Percentiles rank a stretch among this genome's conserved stretches.
These are phyloP conservation scores for Hyphopichia buzzinii DNA, from an alignment of 1,139 yeast species.

Conservation along the genomic window DNA sequence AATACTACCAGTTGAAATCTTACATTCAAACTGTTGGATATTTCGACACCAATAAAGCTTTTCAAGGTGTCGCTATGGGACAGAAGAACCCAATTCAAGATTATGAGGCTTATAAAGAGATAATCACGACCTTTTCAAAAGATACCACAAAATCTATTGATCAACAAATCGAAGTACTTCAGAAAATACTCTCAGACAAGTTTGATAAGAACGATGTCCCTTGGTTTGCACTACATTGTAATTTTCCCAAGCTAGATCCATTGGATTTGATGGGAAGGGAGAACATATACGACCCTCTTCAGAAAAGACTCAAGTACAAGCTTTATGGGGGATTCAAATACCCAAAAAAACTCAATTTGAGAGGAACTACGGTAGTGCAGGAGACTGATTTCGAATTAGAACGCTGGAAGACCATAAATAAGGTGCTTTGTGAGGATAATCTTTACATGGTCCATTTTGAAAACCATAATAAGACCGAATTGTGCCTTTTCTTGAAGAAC, in stretches of 20 bases:
- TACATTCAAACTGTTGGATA: slow-evolving; percentile 34
- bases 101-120: slow-evolving; percentile 16
- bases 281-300: slow-evolving; percentile 27
- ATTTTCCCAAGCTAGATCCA: slow-evolving; percentile 41
- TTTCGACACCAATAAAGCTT: slow-evolving; percentile 18
- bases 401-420: slow-evolving; percentile 33
- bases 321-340: slow-evolving; percentile 28
- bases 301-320: slow-evolving; percentile 26
- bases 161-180: slow-evolving; percentile 23
- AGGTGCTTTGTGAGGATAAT: slow-evolving; percentile 26
- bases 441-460: slow-evolving; percentile 27
- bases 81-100: slow-evolving; percentile 37
- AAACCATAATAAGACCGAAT: slow-evolving; percentile 16
- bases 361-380: slow-evolving; percentile 2
- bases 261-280: slow-evolving; percentile 21
- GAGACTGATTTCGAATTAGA: slow-evolving; percentile 32
- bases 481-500: slow-evolving; percentile 28
- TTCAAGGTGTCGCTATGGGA: slow-evolving; percentile 42
- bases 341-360: slow-evolving; percentile 8
- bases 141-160: slow-evolving; percentile 9
- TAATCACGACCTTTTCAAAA: no score
- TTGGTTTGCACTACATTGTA: slow-evolving; percentile 37
- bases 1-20: slow-evolving; percentile 51
- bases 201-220: slow-evolving; percentile 17
- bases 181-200: slow-evolving; percentile 14